These are phyloP conservation scores for Hymenoscyphus linearis DNA, from an alignment of 2,329 filamentous ascomycete genomes.

Conservation along the genomic window DNA sequence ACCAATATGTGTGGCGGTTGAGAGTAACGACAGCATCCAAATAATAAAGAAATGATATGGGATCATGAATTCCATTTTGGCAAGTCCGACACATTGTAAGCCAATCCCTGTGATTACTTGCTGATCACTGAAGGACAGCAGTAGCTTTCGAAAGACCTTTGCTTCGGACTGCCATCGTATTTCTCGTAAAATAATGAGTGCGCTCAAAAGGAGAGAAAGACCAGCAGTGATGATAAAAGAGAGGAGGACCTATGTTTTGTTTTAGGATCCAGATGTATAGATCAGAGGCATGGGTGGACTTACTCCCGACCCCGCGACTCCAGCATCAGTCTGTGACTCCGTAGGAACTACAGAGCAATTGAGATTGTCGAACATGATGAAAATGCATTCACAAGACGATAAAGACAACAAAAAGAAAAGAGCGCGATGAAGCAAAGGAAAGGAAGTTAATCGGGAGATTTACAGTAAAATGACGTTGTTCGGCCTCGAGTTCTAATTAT, in stretches of 20 bases:
- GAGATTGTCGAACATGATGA: constrained; percentile 3
- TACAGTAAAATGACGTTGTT: not conserved
- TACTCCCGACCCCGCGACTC: constrained; percentile 53
- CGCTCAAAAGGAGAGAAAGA: constrained; percentile 50
- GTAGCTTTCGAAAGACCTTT: constrained; percentile 55
- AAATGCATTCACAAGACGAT: not conserved
- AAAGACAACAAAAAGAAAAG: not conserved
- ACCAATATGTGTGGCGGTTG: constrained; percentile 60
- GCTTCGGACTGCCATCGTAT: constrained; percentile 40
- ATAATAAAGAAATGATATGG: constrained; percentile 68
- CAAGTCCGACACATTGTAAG: constrained; percentile 59
- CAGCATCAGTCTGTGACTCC: constrained; percentile 40
- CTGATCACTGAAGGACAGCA: constrained; percentile 61
- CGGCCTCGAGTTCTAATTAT: not conserved
- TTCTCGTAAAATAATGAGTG: constrained; percentile 52
- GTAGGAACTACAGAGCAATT: constrained; percentile 12
- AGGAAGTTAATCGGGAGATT: not conserved
- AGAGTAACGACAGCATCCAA: constrained; percentile 61
- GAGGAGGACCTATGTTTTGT: constrained; percentile 47
- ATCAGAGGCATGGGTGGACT: constrained; percentile 21
- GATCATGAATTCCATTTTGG: constrained; percentile 52
- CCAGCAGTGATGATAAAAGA: constrained; percentile 62
- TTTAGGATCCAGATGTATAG: not conserved
- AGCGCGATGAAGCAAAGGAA: not conserved
- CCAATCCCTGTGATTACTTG: constrained; percentile 65